Conservation (phyloP, 768 basidiomycete genomes). For the Harrya chromipes region DNA sequence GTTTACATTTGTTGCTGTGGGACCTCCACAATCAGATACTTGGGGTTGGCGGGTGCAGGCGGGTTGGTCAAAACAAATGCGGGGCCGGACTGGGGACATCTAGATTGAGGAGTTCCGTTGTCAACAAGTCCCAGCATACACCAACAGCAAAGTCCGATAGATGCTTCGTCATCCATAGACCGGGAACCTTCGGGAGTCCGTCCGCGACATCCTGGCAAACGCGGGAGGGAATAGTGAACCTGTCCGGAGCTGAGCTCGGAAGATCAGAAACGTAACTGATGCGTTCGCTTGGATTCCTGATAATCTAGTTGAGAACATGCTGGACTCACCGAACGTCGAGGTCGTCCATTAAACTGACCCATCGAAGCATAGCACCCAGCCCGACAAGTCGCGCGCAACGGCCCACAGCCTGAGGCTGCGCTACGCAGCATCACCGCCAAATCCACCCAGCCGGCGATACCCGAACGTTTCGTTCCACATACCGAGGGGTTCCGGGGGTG, state of each 20-base stretch:
- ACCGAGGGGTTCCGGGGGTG: not conserved
- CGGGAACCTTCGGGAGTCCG: not conserved
- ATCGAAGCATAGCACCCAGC: not conserved
- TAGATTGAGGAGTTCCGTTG: not conserved
- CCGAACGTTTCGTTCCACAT: not conserved
- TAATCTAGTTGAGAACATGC: not conserved
- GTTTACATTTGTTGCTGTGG: not conserved
- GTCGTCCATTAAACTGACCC: not conserved
- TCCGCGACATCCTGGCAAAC: no score
- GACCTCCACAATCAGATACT: not conserved
- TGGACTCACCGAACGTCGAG: conserved; percentile 6
- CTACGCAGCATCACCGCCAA: no score
- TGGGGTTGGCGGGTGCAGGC: not conserved
- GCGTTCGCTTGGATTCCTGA: not conserved
- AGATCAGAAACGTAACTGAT: not conserved
- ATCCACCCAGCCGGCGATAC: not conserved
- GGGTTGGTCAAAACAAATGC: not conserved
- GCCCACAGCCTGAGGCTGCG: no score
- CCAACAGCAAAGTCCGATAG: not conserved
- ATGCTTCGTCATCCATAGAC: not conserved
- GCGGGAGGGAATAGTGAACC: not conserved
- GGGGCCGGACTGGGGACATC: not conserved
- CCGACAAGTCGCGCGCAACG: not conserved
- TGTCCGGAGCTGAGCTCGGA: not conserved
- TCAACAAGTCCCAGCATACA: not conserved